Conservation (phyloP, 176 grass and related monocot species). For the Tillandsia leiboldiana region DNA sequence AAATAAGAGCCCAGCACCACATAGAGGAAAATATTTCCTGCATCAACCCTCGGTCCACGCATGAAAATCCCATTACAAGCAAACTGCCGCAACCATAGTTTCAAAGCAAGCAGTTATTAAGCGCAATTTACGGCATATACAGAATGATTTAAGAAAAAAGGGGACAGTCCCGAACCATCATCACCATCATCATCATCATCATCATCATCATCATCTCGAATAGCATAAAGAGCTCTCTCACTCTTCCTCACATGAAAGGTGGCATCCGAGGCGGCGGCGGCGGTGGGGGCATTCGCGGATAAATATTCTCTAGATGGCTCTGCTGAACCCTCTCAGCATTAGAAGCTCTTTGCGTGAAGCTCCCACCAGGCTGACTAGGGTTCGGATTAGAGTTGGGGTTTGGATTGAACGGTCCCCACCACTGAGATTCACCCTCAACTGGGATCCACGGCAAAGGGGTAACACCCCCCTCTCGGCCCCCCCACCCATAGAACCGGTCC, state of each 20-base stretch:
- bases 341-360: conserved; percentile 37
- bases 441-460: conserved; percentile 44
- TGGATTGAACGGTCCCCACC: conserved; percentile 66
- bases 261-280: conserved; percentile 47
- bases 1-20: background rate
- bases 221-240: background rate
- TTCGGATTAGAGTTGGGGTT: conserved; percentile 50
- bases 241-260: conserved; percentile 36
- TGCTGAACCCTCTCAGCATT: conserved; percentile 31
- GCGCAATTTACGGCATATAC: background rate
- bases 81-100: conserved; percentile 6
- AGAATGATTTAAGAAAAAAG: background rate
- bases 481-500: conserved; percentile 43
- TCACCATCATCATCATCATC: too few species aligned
- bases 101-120: background rate
- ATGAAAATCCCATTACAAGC: background rate
- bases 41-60: background rate
- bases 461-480: conserved; percentile 28
- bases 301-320: conserved; percentile 39
- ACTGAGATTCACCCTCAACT: conserved; percentile 50
- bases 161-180: background rate
- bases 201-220: background rate
- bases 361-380: conserved; percentile 29
- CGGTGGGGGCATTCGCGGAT: conserved; percentile 36
- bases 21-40: background rate